Evolutionary conservation across 1,284 basidiomycete genomes (phyloP).

Genomic region (Microstroma glucosiphilum): DNA sequence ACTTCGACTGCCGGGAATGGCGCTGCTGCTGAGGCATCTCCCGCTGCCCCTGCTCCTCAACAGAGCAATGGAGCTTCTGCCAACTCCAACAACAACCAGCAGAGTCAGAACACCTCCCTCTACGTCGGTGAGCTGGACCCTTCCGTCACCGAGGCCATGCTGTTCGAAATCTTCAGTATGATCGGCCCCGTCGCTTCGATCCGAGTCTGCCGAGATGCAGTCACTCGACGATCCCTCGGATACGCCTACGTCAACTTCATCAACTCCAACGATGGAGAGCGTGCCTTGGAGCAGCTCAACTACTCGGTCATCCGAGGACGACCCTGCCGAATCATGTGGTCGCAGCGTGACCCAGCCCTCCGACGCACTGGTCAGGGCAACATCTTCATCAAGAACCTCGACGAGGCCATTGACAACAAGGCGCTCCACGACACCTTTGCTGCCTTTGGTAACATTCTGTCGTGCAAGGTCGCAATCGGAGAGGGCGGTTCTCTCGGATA

Average conservation of each 20-base stretch:
- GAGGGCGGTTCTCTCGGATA: conserved; percentile 57
- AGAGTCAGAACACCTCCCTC: conserved; percentile 63
- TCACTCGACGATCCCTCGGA: conserved; percentile 96
- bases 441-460: conserved; percentile 96
- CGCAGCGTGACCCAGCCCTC: conserved; percentile 96
- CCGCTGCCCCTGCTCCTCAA: conserved; percentile 8
- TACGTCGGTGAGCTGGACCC: conserved; percentile 99
- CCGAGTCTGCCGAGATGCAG: conserved; percentile 98
- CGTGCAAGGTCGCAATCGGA: conserved; percentile 85
- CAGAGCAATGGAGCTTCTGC: background rate
- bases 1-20: conserved; percentile 14
- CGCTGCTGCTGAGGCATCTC: conserved; percentile 8
- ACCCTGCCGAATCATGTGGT: conserved; percentile 99
- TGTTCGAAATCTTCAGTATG: conserved; percentile 99
- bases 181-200: conserved; percentile 98
- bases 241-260: conserved; percentile 99
- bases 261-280: conserved; percentile 93
- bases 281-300: conserved; percentile 97
- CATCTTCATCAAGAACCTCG: conserved; percentile 99
- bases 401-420: conserved; percentile 99
- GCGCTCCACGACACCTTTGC: conserved; percentile 99
- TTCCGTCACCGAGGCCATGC: conserved; percentile 96
- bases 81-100: conserved; percentile 12
- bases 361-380: conserved; percentile 99
- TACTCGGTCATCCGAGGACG: conserved; percentile 98